phyloP scores from a whole-genome alignment of 2,329 filamentous ascomycete genomes.

The Fonsecaea multimorphosa region DNA sequence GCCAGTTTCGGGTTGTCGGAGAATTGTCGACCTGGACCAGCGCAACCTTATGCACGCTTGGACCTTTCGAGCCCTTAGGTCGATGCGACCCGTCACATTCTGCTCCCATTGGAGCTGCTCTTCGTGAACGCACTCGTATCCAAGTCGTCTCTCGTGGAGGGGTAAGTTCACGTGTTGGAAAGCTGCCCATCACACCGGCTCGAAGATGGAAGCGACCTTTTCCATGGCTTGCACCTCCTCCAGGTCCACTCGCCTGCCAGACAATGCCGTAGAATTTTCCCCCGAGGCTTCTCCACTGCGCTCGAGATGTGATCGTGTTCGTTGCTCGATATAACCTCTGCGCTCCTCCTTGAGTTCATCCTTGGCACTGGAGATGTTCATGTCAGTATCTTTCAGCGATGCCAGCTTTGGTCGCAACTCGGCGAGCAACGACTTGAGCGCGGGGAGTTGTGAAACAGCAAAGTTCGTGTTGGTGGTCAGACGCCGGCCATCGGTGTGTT shows the following conservation, averaged over 20 bases:
- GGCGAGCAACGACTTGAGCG: constrained; percentile 73
- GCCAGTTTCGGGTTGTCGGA: constrained; percentile 16
- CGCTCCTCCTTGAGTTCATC: constrained; percentile 72
- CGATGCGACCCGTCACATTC: constrained; percentile 16
- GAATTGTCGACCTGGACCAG: constrained; percentile 3
- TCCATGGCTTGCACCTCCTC: constrained; percentile 40
- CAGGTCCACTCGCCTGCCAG: constrained; percentile 31
- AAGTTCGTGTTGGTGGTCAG: constrained; percentile 65
- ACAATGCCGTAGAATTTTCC: constrained; percentile 26
- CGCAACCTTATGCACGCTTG: constrained; percentile 23
- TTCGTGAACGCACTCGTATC: neutral
- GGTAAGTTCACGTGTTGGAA: neutral
- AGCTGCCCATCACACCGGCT: constrained; percentile 30
- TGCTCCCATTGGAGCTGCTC: neutral
- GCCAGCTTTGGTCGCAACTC: constrained; percentile 70
- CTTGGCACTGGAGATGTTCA: constrained; percentile 46
- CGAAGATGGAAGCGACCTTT: constrained; percentile 39
- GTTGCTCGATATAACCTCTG: constrained; percentile 80
- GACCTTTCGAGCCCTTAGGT: constrained; percentile 10
- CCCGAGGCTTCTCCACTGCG: constrained; percentile 43
- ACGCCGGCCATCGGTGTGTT: constrained; percentile 45
- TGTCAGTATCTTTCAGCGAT: constrained; percentile 43
- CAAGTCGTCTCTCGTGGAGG: neutral
- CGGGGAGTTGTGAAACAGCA: constrained; percentile 80
- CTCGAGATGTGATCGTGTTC: constrained; percentile 79